phyloP scores from a whole-genome alignment of 768 basidiomycete genomes.

The Leccinum longicurvipes region DNA sequence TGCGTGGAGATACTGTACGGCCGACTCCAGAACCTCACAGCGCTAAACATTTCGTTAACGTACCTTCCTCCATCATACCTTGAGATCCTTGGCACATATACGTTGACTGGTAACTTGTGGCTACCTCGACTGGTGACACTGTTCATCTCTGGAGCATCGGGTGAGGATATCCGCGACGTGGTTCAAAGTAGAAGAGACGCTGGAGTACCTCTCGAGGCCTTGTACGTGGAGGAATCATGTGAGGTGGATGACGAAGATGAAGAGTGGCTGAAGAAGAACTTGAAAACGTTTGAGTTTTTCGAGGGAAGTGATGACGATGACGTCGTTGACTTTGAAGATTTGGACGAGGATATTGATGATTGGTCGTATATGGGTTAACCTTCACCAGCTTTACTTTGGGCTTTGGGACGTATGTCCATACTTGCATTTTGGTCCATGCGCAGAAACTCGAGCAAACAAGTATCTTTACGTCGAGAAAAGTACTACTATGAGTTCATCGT shows the following conservation, averaged over 20 bases:
- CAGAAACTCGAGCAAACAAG: too few relatives aligned
- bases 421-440: neutral
- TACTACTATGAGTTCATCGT: neutral
- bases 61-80: constrained; percentile 31
- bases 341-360: constrained; percentile 6
- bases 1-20: constrained; percentile 39
- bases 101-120: constrained; percentile 16
- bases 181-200: constrained; percentile 40
- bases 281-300: constrained; percentile 53
- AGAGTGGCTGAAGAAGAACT: constrained; percentile 49
- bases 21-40: constrained; percentile 46
- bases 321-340: constrained; percentile 26
- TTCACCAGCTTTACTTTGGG: neutral
- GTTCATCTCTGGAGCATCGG: constrained; percentile 43
- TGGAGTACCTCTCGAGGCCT: constrained; percentile 45
- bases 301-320: constrained; percentile 52
- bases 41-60: constrained; percentile 39
- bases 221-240: constrained; percentile 45
- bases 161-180: constrained; percentile 40
- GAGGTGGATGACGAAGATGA: constrained; percentile 40
- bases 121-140: constrained; percentile 54
- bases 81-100: constrained; percentile 9
- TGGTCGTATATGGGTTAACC: constrained; percentile 15
- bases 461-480: too few relatives aligned
- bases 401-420: neutral